These are phyloP conservation scores for Bolboschoenus planiculmis DNA, from an alignment of 176 grass and related monocot genomes.

Conservation along the genomic window DNA sequence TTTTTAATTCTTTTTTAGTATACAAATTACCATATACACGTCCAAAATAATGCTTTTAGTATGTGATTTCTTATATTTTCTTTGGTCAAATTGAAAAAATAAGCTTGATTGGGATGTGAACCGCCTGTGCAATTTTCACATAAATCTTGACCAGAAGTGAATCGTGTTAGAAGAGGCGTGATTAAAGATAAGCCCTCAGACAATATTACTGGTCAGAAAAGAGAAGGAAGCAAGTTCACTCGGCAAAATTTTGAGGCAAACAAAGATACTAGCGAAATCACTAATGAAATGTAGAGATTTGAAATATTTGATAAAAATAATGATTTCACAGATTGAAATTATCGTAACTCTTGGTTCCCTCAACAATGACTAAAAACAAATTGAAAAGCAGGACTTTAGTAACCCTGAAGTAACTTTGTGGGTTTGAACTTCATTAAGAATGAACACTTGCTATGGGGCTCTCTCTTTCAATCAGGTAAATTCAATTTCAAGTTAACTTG, in stretches of 20 bases:
- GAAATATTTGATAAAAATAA: too few relatives aligned
- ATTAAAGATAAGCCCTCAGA: not conserved
- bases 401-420: too few relatives aligned
- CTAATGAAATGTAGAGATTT: not conserved
- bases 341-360: too few relatives aligned
- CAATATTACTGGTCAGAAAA: not conserved
- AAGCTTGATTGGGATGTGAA: too few relatives aligned
- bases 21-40: too few relatives aligned
- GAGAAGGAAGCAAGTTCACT: not conserved
- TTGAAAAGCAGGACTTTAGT: too few relatives aligned
- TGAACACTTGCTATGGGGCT: too few relatives aligned
- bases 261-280: not conserved
- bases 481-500: not conserved
- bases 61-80: not conserved
- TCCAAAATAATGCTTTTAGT: not conserved
- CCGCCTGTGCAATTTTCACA: not conserved
- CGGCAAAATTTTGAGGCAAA: not conserved
- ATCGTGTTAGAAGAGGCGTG: not conserved
- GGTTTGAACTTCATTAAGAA: too few relatives aligned
- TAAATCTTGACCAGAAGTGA: not conserved
- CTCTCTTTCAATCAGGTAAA: not conserved
- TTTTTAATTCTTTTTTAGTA: too few relatives aligned
- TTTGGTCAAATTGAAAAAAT: too few relatives aligned
- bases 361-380: too few relatives aligned
- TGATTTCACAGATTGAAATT: too few relatives aligned